phyloP scores from a whole-genome alignment of 495 filamentous ascomycete species.

The Alectoria sarmentosa region DNA sequence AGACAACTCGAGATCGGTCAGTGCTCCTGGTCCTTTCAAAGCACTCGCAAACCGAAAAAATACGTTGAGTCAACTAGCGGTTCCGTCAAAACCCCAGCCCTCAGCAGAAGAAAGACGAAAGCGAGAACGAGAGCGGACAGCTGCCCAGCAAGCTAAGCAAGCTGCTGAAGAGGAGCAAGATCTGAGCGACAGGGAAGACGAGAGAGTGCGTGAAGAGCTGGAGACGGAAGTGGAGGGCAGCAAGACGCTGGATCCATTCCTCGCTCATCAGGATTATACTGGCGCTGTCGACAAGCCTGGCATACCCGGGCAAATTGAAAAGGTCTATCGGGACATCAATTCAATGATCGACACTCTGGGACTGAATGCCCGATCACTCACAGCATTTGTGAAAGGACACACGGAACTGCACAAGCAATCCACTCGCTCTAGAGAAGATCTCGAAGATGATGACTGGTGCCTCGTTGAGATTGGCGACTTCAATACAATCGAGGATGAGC shows the following conservation, averaged over 20 bases:
- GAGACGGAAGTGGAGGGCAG: slow-evolving; percentile 44
- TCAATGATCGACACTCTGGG: slow-evolving; percentile 92
- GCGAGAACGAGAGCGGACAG: slow-evolving; percentile 33
- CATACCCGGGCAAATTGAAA: slow-evolving; percentile 72
- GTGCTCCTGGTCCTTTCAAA: slow-evolving; percentile 43
- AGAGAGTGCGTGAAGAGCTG: slow-evolving; percentile 52
- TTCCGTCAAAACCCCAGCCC: slow-evolving; percentile 22
- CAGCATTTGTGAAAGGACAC: slow-evolving; percentile 64
- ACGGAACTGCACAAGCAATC: slow-evolving; percentile 41
- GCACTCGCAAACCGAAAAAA: slow-evolving; percentile 35
- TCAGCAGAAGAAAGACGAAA: slow-evolving; percentile 33
- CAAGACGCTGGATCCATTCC: slow-evolving; percentile 52
- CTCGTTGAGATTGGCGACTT: slow-evolving; percentile 65
- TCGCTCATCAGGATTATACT: slow-evolving; percentile 64
- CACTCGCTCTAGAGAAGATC: slow-evolving; percentile 47
- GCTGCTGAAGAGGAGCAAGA: slow-evolving; percentile 32
- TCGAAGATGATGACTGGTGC: slow-evolving; percentile 62
- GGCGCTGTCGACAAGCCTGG: slow-evolving; percentile 51
- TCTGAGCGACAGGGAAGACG: slow-evolving; percentile 55
- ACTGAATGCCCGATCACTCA: slow-evolving; percentile 71
- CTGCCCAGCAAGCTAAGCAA: slow-evolving; percentile 29
- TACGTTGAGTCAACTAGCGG: slow-evolving; percentile 16
- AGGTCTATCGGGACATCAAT: slow-evolving; percentile 87
- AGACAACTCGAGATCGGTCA: slow-evolving; percentile 49
- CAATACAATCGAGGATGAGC: slow-evolving; percentile 44